Percentiles rank a stretch among this genome's conserved stretches.
Conservation (phyloP, 176 grass and related monocot species). For the Eremochloa ophiuroides region DNA sequence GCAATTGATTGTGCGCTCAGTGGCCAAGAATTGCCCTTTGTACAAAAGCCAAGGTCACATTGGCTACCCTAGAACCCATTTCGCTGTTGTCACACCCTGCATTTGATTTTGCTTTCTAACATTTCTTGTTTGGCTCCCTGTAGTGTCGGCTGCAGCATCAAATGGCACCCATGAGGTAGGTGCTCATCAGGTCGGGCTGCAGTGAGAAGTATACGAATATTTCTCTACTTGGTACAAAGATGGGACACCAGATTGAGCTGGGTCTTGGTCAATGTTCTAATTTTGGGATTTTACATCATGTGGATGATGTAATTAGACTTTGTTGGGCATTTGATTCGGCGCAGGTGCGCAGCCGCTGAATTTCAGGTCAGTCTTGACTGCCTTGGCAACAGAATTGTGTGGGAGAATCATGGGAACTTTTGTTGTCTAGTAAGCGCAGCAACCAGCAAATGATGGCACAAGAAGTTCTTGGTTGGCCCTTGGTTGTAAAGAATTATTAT, state of each 20-base stretch:
- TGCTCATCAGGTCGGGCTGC: neutral
- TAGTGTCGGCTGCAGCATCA: constrained; percentile 96
- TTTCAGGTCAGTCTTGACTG: neutral
- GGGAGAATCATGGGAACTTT: neutral
- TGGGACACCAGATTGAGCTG: neutral
- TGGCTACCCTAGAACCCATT: neutral
- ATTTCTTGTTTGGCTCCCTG: neutral
- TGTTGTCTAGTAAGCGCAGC: neutral
- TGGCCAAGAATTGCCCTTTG: constrained; percentile 49
- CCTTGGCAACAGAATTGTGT: neutral
- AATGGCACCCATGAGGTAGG: constrained; percentile 73
- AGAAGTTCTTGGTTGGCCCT: no score
- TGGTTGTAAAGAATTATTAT: neutral
- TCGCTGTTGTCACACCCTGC: neutral
- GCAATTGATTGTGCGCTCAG: constrained; percentile 87
- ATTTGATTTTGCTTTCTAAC: neutral
- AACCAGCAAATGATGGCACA: neutral
- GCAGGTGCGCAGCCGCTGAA: neutral
- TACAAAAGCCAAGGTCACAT: constrained; percentile 57
- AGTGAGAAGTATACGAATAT: neutral
- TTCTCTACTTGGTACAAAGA: neutral
- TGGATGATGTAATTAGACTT: neutral
- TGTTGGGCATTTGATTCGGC: neutral
- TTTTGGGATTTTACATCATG: neutral
- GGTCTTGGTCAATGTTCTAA: neutral